Evolutionary conservation across 2,329 filamentous ascomycete species (phyloP), one percentile per base, ranked within the genome.

Genomic region (Chaetomiaceae sp.): DNA sequence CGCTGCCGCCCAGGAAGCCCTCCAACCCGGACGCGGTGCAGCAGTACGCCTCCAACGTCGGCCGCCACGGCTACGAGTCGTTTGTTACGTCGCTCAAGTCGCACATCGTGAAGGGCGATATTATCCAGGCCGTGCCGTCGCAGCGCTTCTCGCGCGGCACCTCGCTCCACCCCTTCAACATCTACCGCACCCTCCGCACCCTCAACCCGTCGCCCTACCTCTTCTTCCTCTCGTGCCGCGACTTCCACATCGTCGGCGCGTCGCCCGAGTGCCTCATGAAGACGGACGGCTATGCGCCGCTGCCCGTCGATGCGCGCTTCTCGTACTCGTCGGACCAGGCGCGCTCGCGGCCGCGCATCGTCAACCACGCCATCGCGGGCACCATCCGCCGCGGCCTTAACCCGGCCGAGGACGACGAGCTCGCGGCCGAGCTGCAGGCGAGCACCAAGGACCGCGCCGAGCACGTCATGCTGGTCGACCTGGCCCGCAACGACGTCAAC

Each of bases 171-270:
- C 92, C 93, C 0, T 99, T 97, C 78, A 99, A 97, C 74, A 88
- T 99, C 63, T 99, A 97, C 76, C 84, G 92, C 48, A 89, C 96
- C 67, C 79, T 99, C 33, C 88, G 93, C 56, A 96, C 89, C n/a
- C 88, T 97, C 64, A 99, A 99, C 67, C 93, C 93, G 0, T 96
- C 90, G 8, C 93, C 93, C 0, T 99, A 99, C 70, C 82, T 99
- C 31, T 99, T 99, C 76, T 99, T 91, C 71, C 82, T 99, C 55
- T 84, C 93, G 68, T 97, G 92, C 71, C 79, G 81, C 54, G 86
- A 89, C 64, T 97, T 99, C 71, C 88, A 96, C 67, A 91, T 99
- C 59, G 86, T 99, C 12, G 93, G 93, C 53, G 93, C 93, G 34
- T 95, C 89, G 51, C 93, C 93, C 1, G 93, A 99, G 71, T 81